These are phyloP conservation scores for Rhodotorula kratochvilovae DNA, from an alignment of 768 basidiomycete species.

Conservation along the genomic window DNA sequence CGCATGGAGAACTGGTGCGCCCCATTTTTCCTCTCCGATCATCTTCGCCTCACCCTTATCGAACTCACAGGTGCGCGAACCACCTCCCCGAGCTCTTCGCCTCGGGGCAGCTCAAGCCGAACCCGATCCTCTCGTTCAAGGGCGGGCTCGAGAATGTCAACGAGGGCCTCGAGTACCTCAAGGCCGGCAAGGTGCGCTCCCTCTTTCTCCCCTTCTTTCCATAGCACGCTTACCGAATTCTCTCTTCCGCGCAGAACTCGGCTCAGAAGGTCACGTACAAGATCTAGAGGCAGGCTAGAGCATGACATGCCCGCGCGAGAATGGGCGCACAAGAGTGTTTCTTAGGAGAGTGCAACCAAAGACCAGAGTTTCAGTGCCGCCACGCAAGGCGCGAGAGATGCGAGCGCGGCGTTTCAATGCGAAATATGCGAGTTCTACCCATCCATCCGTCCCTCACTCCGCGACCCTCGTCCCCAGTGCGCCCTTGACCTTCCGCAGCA, in stretches of 20 bases:
- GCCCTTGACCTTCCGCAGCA: slow-evolving; percentile 7
- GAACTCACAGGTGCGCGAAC: not conserved
- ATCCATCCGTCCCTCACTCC: not conserved
- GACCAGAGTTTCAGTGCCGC: too few relatives aligned
- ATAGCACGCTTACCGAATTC: too few relatives aligned
- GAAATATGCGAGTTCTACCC: not conserved
- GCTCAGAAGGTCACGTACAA: slow-evolving; percentile 16
- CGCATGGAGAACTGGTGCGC: slow-evolving; percentile 18
- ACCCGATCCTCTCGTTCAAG: slow-evolving; percentile 20
- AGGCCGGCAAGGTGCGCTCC: slow-evolving; percentile 34
- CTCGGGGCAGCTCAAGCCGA: slow-evolving; percentile 27
- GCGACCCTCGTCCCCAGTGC: slow-evolving; percentile 26
- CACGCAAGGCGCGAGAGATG: not conserved
- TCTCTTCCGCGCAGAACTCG: not conserved
- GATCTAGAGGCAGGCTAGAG: not conserved
- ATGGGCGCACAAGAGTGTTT: too few relatives aligned
- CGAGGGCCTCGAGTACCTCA: slow-evolving; percentile 34
- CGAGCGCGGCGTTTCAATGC: not conserved
- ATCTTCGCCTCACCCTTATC: not conserved
- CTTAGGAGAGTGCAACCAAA: too few relatives aligned
- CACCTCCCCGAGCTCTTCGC: slow-evolving; percentile 20
- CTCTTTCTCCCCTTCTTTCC: too few relatives aligned
- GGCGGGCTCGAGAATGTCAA: slow-evolving; percentile 27
- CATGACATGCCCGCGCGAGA: too few relatives aligned
- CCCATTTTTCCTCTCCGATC: not conserved